Evolutionary conservation across 495 filamentous ascomycete genomes (phyloP).

Genomic region (Penicillium salamii): DNA sequence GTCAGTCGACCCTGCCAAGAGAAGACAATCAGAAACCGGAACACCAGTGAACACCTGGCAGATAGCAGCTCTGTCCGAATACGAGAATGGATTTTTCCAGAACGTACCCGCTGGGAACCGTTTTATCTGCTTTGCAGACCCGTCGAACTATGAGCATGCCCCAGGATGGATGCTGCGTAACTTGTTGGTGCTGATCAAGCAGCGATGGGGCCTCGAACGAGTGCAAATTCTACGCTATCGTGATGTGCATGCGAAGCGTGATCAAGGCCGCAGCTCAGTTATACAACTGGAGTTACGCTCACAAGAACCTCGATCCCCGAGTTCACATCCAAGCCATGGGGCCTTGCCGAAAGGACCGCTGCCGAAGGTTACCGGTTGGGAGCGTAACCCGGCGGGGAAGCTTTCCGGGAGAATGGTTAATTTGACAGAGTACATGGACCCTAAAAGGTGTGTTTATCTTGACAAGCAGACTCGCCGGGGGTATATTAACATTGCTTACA

Average conservation of each 20-base stretch:
- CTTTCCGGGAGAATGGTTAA: slow-evolving; percentile 72
- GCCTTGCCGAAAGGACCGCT: slow-evolving; percentile 71
- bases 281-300: slow-evolving; percentile 60
- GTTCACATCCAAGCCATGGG: slow-evolving; percentile 27
- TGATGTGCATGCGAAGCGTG: slow-evolving; percentile 70
- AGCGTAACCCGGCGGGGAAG: slow-evolving; percentile 74
- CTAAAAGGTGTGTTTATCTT: slow-evolving; percentile 50
- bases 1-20: not conserved
- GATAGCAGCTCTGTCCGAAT: slow-evolving; percentile 69
- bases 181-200: slow-evolving; percentile 78
- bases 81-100: slow-evolving; percentile 85
- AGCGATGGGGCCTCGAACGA: slow-evolving; percentile 71
- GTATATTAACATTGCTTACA: slow-evolving; percentile 12
- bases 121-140: slow-evolving; percentile 85
- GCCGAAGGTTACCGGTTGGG: slow-evolving; percentile 94
- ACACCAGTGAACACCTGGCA: slow-evolving; percentile 51
- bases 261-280: slow-evolving; percentile 76
- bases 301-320: slow-evolving; percentile 15
- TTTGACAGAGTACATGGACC: slow-evolving; percentile 89
- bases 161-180: slow-evolving; percentile 94
- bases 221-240: slow-evolving; percentile 90
- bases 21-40: not conserved
- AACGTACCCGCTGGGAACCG: slow-evolving; percentile 63
- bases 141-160: slow-evolving; percentile 79
- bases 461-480: not conserved